Evolutionary conservation across 306 rosid genomes (phyloP).

Genomic region (Carpinus fangiana): DNA sequence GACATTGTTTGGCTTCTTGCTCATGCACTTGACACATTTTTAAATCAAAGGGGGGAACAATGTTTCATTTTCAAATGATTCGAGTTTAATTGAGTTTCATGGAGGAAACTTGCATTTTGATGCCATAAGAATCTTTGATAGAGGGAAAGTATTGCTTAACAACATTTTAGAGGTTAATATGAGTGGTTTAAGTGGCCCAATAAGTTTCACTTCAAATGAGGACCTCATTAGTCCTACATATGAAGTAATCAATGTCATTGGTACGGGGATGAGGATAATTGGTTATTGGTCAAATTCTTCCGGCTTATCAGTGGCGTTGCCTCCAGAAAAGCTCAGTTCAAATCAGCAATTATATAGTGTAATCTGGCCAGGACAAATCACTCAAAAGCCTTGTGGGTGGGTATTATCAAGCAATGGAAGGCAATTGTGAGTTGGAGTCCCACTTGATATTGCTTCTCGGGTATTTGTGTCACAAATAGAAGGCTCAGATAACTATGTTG

Average conservation of each 20-base stretch:
- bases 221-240: conserved; percentile 66
- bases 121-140: conserved; percentile 64
- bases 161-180: conserved; percentile 60
- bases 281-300: conserved; percentile 95
- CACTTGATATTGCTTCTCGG: conserved; percentile 48
- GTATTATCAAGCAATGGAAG: conserved; percentile 82
- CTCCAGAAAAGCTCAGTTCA: conserved; percentile 46
- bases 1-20: conserved; percentile 87
- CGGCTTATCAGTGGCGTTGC: conserved; percentile 49
- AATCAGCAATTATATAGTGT: conserved; percentile 43
- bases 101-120: conserved; percentile 55
- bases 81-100: conserved; percentile 37
- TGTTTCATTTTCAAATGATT: conserved; percentile 64
- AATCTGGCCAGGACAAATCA: conserved; percentile 84
- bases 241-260: conserved; percentile 78
- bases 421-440: conserved; percentile 74
- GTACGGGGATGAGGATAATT: conserved; percentile 55
- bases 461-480: conserved; percentile 50
- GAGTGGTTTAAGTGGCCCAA: conserved; percentile 68
- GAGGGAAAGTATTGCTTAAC: conserved; percentile 50
- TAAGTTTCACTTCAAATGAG: conserved; percentile 54
- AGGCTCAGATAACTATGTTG: conserved; percentile 61
- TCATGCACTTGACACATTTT: conserved; percentile 67
- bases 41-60: conserved; percentile 56
- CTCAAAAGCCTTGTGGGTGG: conserved; percentile 90